phyloP scores from a whole-genome alignment of 78 protist species.

The Dictyostelium brefeldianum region DNA sequence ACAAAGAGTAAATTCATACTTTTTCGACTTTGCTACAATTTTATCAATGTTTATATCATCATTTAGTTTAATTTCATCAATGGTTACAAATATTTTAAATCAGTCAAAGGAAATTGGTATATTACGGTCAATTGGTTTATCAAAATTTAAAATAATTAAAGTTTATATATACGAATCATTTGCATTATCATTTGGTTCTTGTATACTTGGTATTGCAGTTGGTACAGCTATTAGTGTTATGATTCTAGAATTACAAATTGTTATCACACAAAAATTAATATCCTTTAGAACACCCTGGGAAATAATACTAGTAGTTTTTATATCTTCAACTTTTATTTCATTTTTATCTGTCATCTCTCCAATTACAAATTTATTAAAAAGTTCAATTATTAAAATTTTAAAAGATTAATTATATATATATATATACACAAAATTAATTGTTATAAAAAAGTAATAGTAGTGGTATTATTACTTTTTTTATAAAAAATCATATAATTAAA shows the following conservation, averaged over 20 bases:
- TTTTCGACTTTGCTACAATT: conserved; percentile 86
- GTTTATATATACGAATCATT: conserved; percentile 93
- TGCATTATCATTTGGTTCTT: conserved; percentile 88
- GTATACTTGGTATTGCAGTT: conserved; percentile 87
- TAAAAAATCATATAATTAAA: no score
- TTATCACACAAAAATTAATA: conserved; percentile 89
- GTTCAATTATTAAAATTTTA: conserved; percentile 59
- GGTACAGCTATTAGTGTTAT: conserved; percentile 89
- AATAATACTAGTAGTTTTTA: conserved; percentile 42
- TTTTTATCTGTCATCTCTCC: conserved; percentile 75
- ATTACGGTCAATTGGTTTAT: conserved; percentile 89
- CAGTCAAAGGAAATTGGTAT: conserved; percentile 95
- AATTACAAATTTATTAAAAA: conserved; percentile 45
- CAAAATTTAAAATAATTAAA: conserved; percentile 77
- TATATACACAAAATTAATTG: no score
- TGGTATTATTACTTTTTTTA: no score
- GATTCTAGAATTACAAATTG: conserved; percentile 74
- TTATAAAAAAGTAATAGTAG: no score
- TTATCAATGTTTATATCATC: conserved; percentile 91
- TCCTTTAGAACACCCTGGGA: conserved; percentile 87
- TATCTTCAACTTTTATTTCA: conserved; percentile 57
- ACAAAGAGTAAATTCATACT: conserved; percentile 43
- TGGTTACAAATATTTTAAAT: conserved; percentile 91
- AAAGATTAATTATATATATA: conserved; percentile 9
- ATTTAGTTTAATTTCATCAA: conserved; percentile 88